phyloP scores from a whole-genome alignment of 768 basidiomycete genomes.

The Amanita subjunquillea region DNA sequence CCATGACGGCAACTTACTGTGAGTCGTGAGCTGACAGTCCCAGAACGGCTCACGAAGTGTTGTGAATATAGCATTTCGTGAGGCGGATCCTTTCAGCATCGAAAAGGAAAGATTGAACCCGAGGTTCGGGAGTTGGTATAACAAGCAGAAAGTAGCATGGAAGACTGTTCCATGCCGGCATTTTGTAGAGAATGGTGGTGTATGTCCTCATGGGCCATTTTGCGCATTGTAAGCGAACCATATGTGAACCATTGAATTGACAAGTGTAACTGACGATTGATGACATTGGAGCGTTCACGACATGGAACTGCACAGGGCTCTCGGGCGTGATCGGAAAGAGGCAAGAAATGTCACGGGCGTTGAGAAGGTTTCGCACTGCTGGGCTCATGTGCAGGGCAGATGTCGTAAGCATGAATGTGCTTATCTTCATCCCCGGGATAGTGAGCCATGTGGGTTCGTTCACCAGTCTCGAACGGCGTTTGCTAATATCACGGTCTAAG shows the following conservation, averaged over 20 bases:
- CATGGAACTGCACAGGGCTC: constrained; percentile 13
- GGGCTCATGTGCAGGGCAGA: constrained; percentile 3
- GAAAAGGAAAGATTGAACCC: background rate
- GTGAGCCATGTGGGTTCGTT: background rate
- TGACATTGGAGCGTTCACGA: constrained; percentile 24
- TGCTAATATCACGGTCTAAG: background rate
- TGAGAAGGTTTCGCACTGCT: constrained; percentile 4
- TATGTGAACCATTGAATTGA: constrained; percentile 10
- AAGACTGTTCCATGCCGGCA: constrained; percentile 30
- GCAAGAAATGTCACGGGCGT: constrained; percentile 5
- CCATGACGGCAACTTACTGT: too few relatives aligned
- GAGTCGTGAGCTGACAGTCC: too few relatives aligned
- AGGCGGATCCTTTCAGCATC: background rate
- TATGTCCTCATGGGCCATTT: constrained; percentile 29
- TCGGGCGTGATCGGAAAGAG: constrained; percentile 5
- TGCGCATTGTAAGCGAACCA: constrained; percentile 29
- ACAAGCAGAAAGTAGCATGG: constrained; percentile 12
- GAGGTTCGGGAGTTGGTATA: background rate
- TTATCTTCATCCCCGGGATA: constrained; percentile 2
- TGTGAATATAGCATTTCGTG: background rate
- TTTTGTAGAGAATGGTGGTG: constrained; percentile 28
- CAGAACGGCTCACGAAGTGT: background rate
- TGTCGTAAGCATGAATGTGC: background rate
- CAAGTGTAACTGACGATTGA: constrained; percentile 2
- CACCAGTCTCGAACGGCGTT: background rate